Evolutionary conservation across 148 eudicot genomes (phyloP).

Genomic region (Amaranthus palmeri): DNA sequence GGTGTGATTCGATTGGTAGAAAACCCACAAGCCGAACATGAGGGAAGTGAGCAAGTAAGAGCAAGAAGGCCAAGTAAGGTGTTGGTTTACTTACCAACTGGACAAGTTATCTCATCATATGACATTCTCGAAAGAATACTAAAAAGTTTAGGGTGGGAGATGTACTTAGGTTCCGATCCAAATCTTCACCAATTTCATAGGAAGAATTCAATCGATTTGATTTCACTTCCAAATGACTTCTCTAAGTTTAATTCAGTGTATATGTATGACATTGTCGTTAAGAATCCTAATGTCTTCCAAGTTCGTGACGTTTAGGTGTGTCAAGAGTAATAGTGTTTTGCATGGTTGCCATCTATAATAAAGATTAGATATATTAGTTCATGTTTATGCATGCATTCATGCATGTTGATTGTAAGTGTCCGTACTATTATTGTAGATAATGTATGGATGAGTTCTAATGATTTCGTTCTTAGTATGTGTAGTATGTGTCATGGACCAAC

Average conservation of each 20-base stretch:
- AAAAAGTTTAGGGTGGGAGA: constrained; percentile 44
- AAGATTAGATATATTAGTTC: no score
- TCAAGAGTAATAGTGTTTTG: no score
- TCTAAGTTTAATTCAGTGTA: constrained; percentile 46
- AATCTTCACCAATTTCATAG: constrained; percentile 45
- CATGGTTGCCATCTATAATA: no score
- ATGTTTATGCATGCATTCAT: no score
- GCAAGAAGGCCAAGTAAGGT: constrained; percentile 27
- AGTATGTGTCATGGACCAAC: no score
- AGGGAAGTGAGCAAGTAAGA: constrained; percentile 6
- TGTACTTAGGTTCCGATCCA: constrained; percentile 38
- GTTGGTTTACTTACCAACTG: constrained; percentile 41
- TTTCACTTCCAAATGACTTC: constrained; percentile 53
- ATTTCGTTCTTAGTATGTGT: no score
- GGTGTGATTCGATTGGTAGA: constrained; percentile 37
- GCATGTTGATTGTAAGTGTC: no score
- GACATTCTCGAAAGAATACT: constrained; percentile 33
- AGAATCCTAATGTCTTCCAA: constrained; percentile 52
- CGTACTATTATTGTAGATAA: no score
- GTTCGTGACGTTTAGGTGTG: no score
- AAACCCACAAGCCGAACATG: constrained; percentile 23
- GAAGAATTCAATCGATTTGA: constrained; percentile 41
- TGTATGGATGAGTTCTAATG: no score
- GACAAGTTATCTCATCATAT: constrained; percentile 41
- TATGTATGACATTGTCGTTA: constrained; percentile 56